A percentile compares a stretch with the other conserved stretches of the same genome.
phyloP scores from a whole-genome alignment of 2,329 filamentous ascomycete genomes.

The Trichoderma guizhouense region DNA sequence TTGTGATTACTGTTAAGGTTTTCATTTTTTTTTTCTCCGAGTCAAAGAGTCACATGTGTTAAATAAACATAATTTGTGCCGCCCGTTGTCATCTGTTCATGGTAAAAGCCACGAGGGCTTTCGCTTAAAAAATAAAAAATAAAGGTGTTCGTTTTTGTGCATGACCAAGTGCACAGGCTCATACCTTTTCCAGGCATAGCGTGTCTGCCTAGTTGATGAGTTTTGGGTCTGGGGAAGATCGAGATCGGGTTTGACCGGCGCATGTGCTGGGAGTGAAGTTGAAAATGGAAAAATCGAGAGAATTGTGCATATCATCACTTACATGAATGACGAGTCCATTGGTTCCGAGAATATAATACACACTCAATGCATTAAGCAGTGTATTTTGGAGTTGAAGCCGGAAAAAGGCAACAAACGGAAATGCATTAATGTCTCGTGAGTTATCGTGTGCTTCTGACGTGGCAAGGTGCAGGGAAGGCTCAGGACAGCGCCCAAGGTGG shows the following conservation, averaged over 20 bases:
- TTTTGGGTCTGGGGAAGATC: slow-evolving; percentile 12
- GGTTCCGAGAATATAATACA: background rate
- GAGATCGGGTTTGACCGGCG: slow-evolving; percentile 6
- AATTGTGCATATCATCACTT: background rate
- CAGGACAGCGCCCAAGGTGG: background rate
- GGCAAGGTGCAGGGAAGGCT: background rate
- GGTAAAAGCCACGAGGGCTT: background rate
- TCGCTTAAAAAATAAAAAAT: background rate
- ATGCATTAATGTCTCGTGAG: background rate
- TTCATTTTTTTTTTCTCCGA: background rate
- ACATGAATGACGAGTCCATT: background rate
- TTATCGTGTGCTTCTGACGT: background rate
- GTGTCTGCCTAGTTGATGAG: slow-evolving; percentile 9
- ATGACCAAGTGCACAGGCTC: background rate
- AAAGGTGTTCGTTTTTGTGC: background rate
- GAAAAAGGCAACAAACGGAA: background rate
- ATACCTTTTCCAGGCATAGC: slow-evolving; percentile 9
- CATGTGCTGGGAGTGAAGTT: background rate
- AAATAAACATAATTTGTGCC: background rate
- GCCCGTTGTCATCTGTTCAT: background rate
- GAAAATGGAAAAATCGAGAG: background rate
- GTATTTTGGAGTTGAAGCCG: background rate
- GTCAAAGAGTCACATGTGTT: background rate
- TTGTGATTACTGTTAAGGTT: background rate
- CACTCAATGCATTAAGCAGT: background rate